Percentiles rank a stretch among this genome's conserved stretches.
Conservation (phyloP, 805 yeast genomes). For the Cyberlindnera xishuangbannaensis region DNA sequence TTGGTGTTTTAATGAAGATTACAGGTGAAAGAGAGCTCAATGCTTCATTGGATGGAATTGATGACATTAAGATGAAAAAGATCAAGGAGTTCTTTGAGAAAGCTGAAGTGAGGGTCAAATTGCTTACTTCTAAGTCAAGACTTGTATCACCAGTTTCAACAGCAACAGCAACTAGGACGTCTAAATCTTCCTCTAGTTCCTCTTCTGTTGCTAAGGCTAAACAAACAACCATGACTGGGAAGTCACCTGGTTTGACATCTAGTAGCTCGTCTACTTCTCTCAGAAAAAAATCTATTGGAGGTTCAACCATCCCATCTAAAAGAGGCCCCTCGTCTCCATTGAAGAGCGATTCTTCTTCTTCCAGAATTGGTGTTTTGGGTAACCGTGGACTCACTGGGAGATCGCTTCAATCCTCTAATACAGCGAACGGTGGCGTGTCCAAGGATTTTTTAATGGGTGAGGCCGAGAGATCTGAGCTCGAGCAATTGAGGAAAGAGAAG, state of each 20-base stretch:
- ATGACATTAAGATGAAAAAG: slow-evolving; percentile 67
- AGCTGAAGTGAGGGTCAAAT: slow-evolving; percentile 48
- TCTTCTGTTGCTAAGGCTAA: slow-evolving; percentile 7
- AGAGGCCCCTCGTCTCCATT: slow-evolving; percentile 69
- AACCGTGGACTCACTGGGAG: slow-evolving; percentile 37
- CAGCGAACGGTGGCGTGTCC: neutral
- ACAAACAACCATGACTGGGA: slow-evolving; percentile 13
- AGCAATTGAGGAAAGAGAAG: slow-evolving; percentile 48
- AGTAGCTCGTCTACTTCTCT: slow-evolving; percentile 8
- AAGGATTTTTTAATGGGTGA: slow-evolving; percentile 11
- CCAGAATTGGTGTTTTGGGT: slow-evolving; percentile 17
- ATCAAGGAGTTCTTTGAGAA: slow-evolving; percentile 52
- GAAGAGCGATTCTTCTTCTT: slow-evolving; percentile 33
- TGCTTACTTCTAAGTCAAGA: slow-evolving; percentile 22
- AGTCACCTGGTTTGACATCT: slow-evolving; percentile 11
- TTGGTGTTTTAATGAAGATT: slow-evolving; percentile 81
- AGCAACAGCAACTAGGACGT: slow-evolving; percentile 10
- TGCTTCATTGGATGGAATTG: slow-evolving; percentile 60
- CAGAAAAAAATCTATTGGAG: slow-evolving; percentile 7
- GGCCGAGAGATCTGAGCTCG: slow-evolving; percentile 38
- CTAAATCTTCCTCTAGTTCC: slow-evolving; percentile 9
- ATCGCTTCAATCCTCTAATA: slow-evolving; percentile 31
- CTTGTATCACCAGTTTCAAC: slow-evolving; percentile 15
- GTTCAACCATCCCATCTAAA: slow-evolving; percentile 51
- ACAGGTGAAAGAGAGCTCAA: slow-evolving; percentile 66